Conservation (phyloP, 768 basidiomycete genomes). For the Suillus clintonianus region DNA sequence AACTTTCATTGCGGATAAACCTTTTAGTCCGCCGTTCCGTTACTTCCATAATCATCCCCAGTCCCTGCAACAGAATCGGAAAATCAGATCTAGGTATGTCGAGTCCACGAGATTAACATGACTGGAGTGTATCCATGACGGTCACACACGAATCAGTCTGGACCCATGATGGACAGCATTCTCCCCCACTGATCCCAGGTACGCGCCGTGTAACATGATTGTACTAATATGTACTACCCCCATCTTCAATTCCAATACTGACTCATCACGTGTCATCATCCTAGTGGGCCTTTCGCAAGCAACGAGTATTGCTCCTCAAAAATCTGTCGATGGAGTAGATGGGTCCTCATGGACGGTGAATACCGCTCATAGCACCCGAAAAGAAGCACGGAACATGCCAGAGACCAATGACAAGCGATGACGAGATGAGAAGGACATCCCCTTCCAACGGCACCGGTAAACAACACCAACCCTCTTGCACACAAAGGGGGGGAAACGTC, state of each 20-base stretch:
- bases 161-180: background rate
- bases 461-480: background rate
- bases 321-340: too few relatives aligned
- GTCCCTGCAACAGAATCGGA: background rate
- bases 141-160: background rate
- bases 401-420: background rate
- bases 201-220: background rate
- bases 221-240: background rate
- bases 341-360: too few relatives aligned
- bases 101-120: background rate
- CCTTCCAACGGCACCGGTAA: background rate
- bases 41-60: background rate
- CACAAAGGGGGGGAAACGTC: too few relatives aligned
- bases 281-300: too few relatives aligned
- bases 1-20: slow-evolving; percentile 1
- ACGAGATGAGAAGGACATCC: background rate
- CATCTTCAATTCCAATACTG: background rate
- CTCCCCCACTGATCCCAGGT: background rate
- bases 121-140: background rate
- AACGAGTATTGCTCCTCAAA: too few relatives aligned
- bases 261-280: background rate
- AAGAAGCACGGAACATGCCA: background rate
- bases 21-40: background rate
- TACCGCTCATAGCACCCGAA: background rate
- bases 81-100: background rate